Evolutionary conservation across 257 asterid genomes (phyloP), one percentile per base, ranked within the genome.

Genomic region (Solanum pimpinellifolium): DNA sequence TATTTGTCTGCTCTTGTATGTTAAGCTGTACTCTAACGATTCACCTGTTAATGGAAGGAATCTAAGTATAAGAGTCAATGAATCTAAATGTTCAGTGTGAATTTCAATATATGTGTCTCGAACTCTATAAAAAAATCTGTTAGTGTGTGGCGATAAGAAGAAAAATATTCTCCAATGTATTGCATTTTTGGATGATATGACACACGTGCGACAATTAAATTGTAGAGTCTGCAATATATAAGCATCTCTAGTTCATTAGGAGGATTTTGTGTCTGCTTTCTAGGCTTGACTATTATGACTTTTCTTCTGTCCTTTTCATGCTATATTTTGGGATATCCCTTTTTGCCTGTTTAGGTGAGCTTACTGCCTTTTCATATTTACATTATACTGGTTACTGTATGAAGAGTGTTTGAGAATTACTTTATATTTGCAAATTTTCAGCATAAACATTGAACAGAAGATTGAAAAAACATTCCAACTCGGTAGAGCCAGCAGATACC

Each of bases 401-500:
- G 25, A 42, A 3, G 16, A 15, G 15, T 21, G 25, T 47, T 85
- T 72, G 68, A 70, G 46, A 23, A 33, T 72, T 25, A 29, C 41
- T 31, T 72, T 72, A 85, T 72, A 70, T 70, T 60, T 72, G 72
- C 80, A 56, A 70, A 72, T 56, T 31, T 89, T 85, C 94, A 94
- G 98, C 87, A 90, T 95, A 66, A 94, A 89, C 89, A 97, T 97
- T 90, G 93, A 92, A 60, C 96, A 89, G 93, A 92, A 94, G 89
- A 88, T 95, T 88, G 98, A 94, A 88, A 95, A 92, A 90, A 93
- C 97, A 82, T 97, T 97, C 91, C 97, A 93, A 83, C 97, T 96
- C 65, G 90, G 93, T 44, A 91, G 98, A 88, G 93, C 96, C 5
- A 98, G 95, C 86, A 93, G 87, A 91, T 97, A 95, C 87, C 82